Base-by-base conservation (phyloP, 805 yeast genomes). In the Cyberlindnera lachancei region DNA sequence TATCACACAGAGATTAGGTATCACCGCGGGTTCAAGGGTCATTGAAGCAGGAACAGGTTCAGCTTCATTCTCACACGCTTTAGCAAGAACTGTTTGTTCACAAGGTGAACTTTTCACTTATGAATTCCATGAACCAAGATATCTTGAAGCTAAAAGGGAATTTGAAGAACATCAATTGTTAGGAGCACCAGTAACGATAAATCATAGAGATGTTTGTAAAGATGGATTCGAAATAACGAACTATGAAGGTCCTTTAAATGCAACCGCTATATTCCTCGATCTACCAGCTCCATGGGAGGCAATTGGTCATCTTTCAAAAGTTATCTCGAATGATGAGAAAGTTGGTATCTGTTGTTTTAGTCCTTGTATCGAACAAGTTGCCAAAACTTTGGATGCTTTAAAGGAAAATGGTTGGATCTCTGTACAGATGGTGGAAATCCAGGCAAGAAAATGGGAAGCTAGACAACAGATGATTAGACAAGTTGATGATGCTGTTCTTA, bases 31-130 rank as follows among this genome's bases (percentile, higher is more conserved):
- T 2, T 70, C 86, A 1, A 61, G 74, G 37, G 94, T 92, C 10
- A 79, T 92, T 29, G 99, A 92, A 60, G 95, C 97, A 1, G 99
- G 99, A 23, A 92, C 99, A 0, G 99, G 98, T 0, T 83, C 95
- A 6, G 99, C 94, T 0, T 86, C 96, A 1, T 85, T 92, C 51
- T 82, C 95, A 4, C 99, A 92, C 59, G 79, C 95, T 0, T 74
- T 92, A 55, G 81, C 94, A 2, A 71, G 99, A 48, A 75, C 92
- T 0, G 78, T 83, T 3, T 32, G 43, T 2, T 29, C 29, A 1
- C 49, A 47, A 1, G 95, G 95, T 1, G 64, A 63, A 20, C 62
- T 92, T 2, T 90, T 71, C 63, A 79, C 95, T 7, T 92, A 72
- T 56, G 99, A 92, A 57, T 92, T 88, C 57, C 98, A 92, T 54